Percentiles rank a stretch among this genome's conserved stretches.
These are phyloP conservation scores for Cladosporium cucumerinum DNA, from an alignment of 2,329 filamentous ascomycete species.

Conservation along the genomic window DNA sequence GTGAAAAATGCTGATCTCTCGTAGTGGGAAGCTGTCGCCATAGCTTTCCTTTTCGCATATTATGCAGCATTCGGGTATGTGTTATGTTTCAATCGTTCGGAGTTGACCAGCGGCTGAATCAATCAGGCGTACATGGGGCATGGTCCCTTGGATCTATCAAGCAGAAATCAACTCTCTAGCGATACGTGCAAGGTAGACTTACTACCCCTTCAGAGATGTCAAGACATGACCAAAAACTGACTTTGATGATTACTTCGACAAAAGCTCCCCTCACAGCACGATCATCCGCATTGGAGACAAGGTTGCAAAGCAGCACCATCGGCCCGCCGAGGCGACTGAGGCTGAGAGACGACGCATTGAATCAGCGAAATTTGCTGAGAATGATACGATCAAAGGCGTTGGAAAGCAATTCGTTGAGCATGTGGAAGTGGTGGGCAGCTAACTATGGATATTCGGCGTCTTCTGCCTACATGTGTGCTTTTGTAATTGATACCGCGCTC, in stretches of 20 bases:
- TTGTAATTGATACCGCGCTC: neutral
- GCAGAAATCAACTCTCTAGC: slow-evolving; percentile 18
- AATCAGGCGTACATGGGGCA: slow-evolving; percentile 11
- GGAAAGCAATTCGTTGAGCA: slow-evolving; percentile 1
- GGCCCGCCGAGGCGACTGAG: slow-evolving; percentile 25
- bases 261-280: slow-evolving; percentile 22
- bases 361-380: slow-evolving; percentile 1
- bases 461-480: neutral
- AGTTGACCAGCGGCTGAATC: neutral
- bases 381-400: neutral
- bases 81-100: neutral
- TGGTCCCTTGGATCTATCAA: slow-evolving; percentile 20
- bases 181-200: slow-evolving; percentile 6
- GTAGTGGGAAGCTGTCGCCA: slow-evolving; percentile 20
- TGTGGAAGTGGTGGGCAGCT: neutral
- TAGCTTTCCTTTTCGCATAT: slow-evolving; percentile 20
- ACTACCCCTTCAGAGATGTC: neutral
- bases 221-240: neutral
- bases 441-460: neutral
- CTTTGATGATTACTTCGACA: slow-evolving; percentile 27
- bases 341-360: slow-evolving; percentile 25
- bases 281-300: slow-evolving; percentile 24
- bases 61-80: slow-evolving; percentile 24
- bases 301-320: slow-evolving; percentile 23
- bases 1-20: neutral